phyloP scores from a whole-genome alignment of 73 alveolate genomes.

The Uronychia binucleata region DNA sequence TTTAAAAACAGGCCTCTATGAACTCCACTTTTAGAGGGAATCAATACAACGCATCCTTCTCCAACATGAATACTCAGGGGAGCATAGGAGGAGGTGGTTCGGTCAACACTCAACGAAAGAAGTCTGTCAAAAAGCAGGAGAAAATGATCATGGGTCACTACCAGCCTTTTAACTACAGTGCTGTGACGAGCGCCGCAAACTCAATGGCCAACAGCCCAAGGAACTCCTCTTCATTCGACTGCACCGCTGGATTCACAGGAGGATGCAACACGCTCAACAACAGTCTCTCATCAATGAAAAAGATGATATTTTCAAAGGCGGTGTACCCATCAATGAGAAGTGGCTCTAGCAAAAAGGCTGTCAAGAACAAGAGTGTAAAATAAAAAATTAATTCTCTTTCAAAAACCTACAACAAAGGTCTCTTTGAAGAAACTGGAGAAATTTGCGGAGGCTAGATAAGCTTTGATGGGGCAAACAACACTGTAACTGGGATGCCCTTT shows the following conservation, averaged over 20 bases:
- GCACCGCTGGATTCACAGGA: background rate
- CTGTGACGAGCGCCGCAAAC: background rate
- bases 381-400: background rate
- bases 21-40: background rate
- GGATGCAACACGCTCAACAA: background rate
- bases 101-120: background rate
- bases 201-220: background rate
- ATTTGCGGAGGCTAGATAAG: background rate
- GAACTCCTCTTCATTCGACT: background rate
- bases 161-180: background rate
- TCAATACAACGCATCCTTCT: no score
- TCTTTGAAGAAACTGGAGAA: background rate
- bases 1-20: background rate
- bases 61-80: no score
- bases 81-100: background rate
- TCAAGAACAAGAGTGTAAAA: background rate
- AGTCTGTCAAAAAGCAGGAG: background rate
- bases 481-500: background rate
- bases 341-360: background rate
- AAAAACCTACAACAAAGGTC: background rate
- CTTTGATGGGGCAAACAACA: background rate
- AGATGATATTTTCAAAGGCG: background rate
- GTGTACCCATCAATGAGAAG: background rate
- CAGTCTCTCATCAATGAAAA: background rate
- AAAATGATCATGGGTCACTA: background rate